Conservation (phyloP, 139 green algal species). For the Haematococcus sp. region DNA sequence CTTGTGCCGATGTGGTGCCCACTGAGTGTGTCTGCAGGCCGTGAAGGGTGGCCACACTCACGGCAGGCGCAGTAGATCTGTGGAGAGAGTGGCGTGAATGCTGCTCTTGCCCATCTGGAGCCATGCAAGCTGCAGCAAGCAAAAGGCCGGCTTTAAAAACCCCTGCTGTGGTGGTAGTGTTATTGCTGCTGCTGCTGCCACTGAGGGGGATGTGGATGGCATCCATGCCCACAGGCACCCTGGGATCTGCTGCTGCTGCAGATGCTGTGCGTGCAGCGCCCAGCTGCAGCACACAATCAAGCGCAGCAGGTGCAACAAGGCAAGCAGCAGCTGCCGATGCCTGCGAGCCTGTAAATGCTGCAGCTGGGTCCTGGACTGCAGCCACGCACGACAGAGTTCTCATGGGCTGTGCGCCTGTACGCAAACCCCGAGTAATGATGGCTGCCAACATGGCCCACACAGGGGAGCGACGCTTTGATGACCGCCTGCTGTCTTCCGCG, state of each 20-base stretch:
- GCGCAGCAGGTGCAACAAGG: background rate
- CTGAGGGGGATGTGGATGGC: background rate
- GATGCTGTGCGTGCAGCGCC: background rate
- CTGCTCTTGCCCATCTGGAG: background rate
- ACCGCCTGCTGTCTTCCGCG: background rate
- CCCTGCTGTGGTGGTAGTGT: too few relatives aligned
- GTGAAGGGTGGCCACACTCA: background rate
- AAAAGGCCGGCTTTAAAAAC: background rate
- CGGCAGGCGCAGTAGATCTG: background rate
- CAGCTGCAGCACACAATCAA: constrained; percentile 4
- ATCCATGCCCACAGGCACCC: constrained; percentile 10
- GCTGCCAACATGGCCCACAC: background rate
- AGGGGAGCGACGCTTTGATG: background rate
- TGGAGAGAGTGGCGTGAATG: too few relatives aligned
- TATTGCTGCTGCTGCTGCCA: constrained; percentile 1
- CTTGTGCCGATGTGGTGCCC: background rate
- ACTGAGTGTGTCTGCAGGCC: background rate
- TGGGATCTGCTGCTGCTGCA: background rate
- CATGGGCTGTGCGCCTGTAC: background rate
- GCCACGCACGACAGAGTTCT: background rate
- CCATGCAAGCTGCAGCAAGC: background rate
- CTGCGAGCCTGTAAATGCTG: background rate
- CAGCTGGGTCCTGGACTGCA: background rate
- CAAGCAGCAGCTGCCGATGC: background rate
- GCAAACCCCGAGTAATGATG: background rate